Evolutionary conservation across 768 basidiomycete species (phyloP), one percentile per base, ranked within the genome.

Genomic region (Kwoniella dendrophila): DNA sequence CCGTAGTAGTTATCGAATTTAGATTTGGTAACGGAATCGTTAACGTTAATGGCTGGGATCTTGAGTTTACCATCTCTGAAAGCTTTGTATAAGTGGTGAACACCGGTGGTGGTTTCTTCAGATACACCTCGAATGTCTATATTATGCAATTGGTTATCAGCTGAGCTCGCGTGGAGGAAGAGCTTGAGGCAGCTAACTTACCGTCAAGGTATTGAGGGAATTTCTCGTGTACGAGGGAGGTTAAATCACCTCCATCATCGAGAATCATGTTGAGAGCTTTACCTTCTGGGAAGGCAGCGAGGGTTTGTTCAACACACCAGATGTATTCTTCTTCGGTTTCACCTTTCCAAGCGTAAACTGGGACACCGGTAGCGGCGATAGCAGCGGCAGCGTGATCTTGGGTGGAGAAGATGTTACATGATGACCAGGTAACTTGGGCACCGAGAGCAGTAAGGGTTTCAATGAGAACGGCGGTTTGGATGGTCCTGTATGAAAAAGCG

Each of bases 351-450:
- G 96, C 96, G 77, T 87, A 99, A 74, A 98, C 96, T 69, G 96
- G 96, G 58, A 98, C 90, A 70, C 95, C 95, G 62, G 96, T 98
- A 18, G 93, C 95, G 68, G 95, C 95, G 68, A 97, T 97, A 69
- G 91, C 96, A 69, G 96, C 90, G 54, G 96, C 96, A 56, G 96
- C 96, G 82, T 99, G 96, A 80, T 99, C 96, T 82, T 99, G 96
- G 53, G 96, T 99, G 51, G 96, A 98, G 83, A 95, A 99, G 80
- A 99, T 99, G 84, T 99, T 96, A 91, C 93, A 96, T 70, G 93
- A 97, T 26, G 96, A 98, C 96, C 96, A 99, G 70, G 95, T 86
- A 56, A 99, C 95, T 79, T 97, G 89, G 64, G 96, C 96, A 76
- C 96, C 96, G 72, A 99, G 87, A 71, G 88, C 88, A 68, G 87